Evolutionary conservation across 2,329 filamentous ascomycete genomes (phyloP), one percentile per base, ranked within the genome.

Genomic region (Parascedosporium putredinis): DNA sequence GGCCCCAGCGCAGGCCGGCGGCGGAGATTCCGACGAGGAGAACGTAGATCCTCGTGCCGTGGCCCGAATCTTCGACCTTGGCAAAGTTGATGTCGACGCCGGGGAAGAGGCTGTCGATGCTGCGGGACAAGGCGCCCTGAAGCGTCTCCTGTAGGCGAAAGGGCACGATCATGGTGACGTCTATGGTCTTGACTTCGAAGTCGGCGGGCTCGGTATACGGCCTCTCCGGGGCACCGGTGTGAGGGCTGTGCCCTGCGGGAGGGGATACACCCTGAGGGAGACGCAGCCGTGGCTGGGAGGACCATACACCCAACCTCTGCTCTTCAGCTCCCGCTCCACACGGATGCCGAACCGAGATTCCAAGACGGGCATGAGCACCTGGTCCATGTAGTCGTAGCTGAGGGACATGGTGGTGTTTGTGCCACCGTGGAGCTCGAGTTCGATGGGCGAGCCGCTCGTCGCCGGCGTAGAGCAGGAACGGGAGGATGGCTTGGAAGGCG

Each of bases 351-450:
- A 79, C 3, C 67, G 66, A 2, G 67, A 63, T 56, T 76, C 66
- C 1, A 83, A 62, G 1, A 68, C 65, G 2, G 79, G 79, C 27
- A 81, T 62, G 1, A 83, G 66, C 1, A 83, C 73, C 56, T 82
- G 79, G 56, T 80, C 76, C 3, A 82, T 62, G 56, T 83, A 84
- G 56, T 84, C 79, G 52, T 70, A 81, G n/a, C 72, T 78, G 1
- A 71, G 66, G 1, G 78, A 79, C 57, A 71, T 79, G 8, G 68
- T 65, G 2, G 77, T 73, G 54, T 83, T 82, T 1, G 79, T 82
- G 14, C 79, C 79, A 4, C 79, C 79, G 2, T 70, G 67, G 5
- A 83, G 71, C 16, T 69, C 67, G 4, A 82, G 55, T 25, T 68
- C 67, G 20, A 81, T 63, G 2, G 71, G 68, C 23, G 71, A 65